Evolutionary conservation across 768 basidiomycete genomes (phyloP).

Genomic region (Tricholoma flavovirens): DNA sequence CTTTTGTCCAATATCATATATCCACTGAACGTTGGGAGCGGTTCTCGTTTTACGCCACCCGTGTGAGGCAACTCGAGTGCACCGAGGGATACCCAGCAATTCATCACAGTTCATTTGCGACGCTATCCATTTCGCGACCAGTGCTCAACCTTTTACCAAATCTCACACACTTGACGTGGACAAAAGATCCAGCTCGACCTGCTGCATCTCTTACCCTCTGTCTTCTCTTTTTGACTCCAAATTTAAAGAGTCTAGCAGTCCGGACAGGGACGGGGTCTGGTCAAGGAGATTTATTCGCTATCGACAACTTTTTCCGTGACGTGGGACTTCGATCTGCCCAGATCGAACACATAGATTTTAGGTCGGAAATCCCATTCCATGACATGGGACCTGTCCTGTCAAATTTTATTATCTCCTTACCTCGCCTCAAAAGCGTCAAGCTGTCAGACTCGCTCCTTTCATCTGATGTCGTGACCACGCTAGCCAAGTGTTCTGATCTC

Average conservation of each 20-base stretch:
- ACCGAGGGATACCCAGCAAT: constrained; percentile 8
- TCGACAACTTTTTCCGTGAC: constrained; percentile 11
- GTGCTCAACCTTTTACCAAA: constrained; percentile 11
- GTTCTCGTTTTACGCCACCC: constrained; percentile 18
- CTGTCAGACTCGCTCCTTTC: constrained; percentile 7
- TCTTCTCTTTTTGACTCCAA: constrained; percentile 10
- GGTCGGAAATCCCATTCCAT: constrained; percentile 6
- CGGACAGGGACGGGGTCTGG: constrained; percentile 2
- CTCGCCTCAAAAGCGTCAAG: not conserved
- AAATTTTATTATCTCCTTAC: constrained; percentile 14
- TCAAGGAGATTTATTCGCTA: constrained; percentile 9
- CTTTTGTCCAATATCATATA: constrained; percentile 12
- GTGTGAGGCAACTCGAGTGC: constrained; percentile 17
- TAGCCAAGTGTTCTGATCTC: constrained; percentile 8
- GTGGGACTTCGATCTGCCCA: constrained; percentile 6
- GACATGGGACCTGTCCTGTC: constrained; percentile 8
- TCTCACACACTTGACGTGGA: constrained; percentile 13
- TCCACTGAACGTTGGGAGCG: constrained; percentile 14
- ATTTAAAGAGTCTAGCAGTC: constrained; percentile 8
- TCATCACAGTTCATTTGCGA: constrained; percentile 7
- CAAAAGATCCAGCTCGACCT: constrained; percentile 6
- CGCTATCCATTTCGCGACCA: constrained; percentile 8
- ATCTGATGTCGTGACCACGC: constrained; percentile 9
- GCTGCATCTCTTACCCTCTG: constrained; percentile 7
- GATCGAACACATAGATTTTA: constrained; percentile 9